Conservation (phyloP, 176 grass and related monocot genomes). For the Miscanthus lutarioriparius region DNA sequence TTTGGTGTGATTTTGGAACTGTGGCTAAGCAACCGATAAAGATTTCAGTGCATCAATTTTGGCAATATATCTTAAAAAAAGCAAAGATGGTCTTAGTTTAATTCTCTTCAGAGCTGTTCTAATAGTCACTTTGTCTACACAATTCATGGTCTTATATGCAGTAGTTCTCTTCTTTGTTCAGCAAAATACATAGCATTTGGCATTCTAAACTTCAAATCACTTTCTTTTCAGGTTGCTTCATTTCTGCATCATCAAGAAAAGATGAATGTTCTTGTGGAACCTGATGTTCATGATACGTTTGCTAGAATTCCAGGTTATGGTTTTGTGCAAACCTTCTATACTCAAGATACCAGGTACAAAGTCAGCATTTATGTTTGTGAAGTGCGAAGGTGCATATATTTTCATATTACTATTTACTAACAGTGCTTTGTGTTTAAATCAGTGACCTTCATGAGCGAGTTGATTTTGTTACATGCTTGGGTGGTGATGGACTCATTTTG, state of each 20-base stretch:
- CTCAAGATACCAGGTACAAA: constrained; percentile 88
- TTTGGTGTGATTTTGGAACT: background rate
- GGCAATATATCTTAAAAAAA: constrained; percentile 11
- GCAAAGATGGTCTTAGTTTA: constrained; percentile 1
- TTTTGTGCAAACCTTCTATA: constrained; percentile 98
- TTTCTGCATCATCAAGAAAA: constrained; percentile 95
- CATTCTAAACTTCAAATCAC: constrained; percentile 16
- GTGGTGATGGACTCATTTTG: constrained; percentile 97
- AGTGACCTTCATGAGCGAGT: constrained; percentile 98
- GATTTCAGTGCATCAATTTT: constrained; percentile 4
- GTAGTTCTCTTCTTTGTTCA: constrained; percentile 21
- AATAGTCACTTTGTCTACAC: background rate
- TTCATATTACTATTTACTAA: constrained; percentile 42
- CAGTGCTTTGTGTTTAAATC: constrained; percentile 29
- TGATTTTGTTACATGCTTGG: constrained; percentile 99
- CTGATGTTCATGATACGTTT: constrained; percentile 99
- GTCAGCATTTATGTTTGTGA: constrained; percentile 16
- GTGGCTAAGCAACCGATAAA: background rate
- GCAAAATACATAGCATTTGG: constrained; percentile 14
- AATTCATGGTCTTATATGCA: constrained; percentile 12
- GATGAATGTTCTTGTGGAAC: constrained; percentile 99
- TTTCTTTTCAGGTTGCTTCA: constrained; percentile 65
- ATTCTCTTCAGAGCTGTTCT: constrained; percentile 11
- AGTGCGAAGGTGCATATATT: constrained; percentile 5
- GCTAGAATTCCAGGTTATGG: constrained; percentile 98